phyloP scores from a whole-genome alignment of 495 filamentous ascomycete species.

The Aspergillus heteromorphus region DNA sequence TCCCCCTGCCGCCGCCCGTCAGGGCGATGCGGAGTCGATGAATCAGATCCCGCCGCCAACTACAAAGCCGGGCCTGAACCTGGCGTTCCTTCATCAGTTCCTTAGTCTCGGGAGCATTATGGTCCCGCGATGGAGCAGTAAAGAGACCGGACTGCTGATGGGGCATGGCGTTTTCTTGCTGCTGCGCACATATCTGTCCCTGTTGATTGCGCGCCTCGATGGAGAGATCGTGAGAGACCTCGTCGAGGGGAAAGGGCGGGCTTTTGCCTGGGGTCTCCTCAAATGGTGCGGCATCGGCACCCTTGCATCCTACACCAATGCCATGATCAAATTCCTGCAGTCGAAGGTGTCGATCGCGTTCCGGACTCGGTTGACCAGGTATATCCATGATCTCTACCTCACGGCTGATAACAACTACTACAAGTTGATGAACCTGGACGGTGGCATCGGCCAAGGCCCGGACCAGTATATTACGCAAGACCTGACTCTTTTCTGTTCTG shows the following conservation, averaged over 20 bases:
- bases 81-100: constrained; percentile 98
- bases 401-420: constrained; percentile 94
- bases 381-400: constrained; percentile 96
- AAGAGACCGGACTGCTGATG: constrained; percentile 84
- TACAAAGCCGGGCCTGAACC: constrained; percentile 86
- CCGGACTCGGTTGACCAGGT: constrained; percentile 89
- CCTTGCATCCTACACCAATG: constrained; percentile 86
- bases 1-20: constrained; percentile 71
- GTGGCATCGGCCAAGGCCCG: constrained; percentile 82
- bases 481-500: constrained; percentile 86
- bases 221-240: constrained; percentile 95
- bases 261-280: constrained; percentile 81
- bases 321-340: constrained; percentile 97
- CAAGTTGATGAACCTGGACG: constrained; percentile 89
- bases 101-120: constrained; percentile 93
- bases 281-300: constrained; percentile 74
- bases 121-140: constrained; percentile 91
- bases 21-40: constrained; percentile 58
- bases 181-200: constrained; percentile 86
- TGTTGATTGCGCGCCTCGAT: constrained; percentile 88
- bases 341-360: constrained; percentile 98
- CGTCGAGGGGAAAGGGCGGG: constrained; percentile 84
- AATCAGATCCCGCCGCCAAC: constrained; percentile 75
- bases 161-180: constrained; percentile 67
- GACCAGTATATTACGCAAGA: constrained; percentile 99